Conservation (phyloP, 768 basidiomycete genomes). For the Cystofilobasidium ferigula region DNA sequence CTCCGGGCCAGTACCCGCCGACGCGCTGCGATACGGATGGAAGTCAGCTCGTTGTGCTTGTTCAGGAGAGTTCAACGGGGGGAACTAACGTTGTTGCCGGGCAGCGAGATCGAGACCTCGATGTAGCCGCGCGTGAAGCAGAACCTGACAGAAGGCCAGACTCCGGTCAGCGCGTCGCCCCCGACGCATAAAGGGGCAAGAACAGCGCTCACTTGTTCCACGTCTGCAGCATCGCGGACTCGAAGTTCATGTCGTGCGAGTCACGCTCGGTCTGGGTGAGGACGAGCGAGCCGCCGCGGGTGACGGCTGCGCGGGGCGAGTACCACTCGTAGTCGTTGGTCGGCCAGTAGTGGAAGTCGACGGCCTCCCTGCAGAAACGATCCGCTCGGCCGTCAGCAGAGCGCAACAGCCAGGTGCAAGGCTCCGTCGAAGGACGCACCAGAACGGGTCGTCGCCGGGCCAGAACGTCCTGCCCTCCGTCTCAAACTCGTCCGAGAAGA, state of each 20-base stretch:
- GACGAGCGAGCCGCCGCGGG: slow-evolving; percentile 62
- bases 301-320: slow-evolving; percentile 62
- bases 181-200: not conserved
- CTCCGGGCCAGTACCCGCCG: slow-evolving; percentile 81
- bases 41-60: slow-evolving; percentile 40
- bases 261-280: slow-evolving; percentile 62
- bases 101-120: slow-evolving; percentile 44
- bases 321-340: slow-evolving; percentile 57
- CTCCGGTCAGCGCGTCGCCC: not conserved
- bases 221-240: slow-evolving; percentile 62
- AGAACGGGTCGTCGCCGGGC: slow-evolving; percentile 26
- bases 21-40: slow-evolving; percentile 60
- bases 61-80: slow-evolving; percentile 6
- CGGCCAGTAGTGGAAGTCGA: slow-evolving; percentile 25
- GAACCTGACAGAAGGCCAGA: slow-evolving; percentile 37
- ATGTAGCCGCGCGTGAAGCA: slow-evolving; percentile 90
- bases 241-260: slow-evolving; percentile 70
- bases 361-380: slow-evolving; percentile 6
- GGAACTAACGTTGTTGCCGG: slow-evolving; percentile 36
- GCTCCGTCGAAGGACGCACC: too few relatives aligned
- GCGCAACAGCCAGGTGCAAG: not conserved
- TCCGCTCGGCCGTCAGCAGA: not conserved
- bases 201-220: slow-evolving; percentile 76
- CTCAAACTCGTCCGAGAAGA: slow-evolving; percentile 50
- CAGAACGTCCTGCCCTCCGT: slow-evolving; percentile 23